Base-by-base conservation (phyloP, 371 early-diverging fungal genomes). In the Rhizomucor miehei region DNA sequence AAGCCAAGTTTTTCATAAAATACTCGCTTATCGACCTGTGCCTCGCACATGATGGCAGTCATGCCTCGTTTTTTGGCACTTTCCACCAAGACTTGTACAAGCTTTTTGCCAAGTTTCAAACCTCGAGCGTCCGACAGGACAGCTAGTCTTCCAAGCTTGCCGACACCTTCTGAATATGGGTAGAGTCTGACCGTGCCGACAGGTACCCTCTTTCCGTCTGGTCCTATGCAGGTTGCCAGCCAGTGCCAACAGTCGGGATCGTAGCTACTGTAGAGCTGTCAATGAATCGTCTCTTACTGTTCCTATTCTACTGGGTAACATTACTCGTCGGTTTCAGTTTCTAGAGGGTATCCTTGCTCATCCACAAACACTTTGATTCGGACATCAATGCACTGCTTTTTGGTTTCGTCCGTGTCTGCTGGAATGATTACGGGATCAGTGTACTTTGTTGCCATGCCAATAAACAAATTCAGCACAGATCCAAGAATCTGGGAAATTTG, bases 1-100 rank as follows among this genome's bases (percentile, higher is more conserved):
- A 76, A 79, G 1, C 80, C 80, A 3, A 64, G 21, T 25, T 67
- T 71, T 46, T 70, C 63, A 47, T 79, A 79, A 44, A 79, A 79
- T 9, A 52, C 64, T n/a, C 63, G 71, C 35, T 69, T 68, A 48
- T 69, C 73, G 40, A 57, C 29, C 48, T 79, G 80, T 21, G 73
- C 54, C 47, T 76, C 70, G 9, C 67, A 44, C 14, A 67, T 55
- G 44, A 74, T 67, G 1, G 59, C 57, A 8, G 54, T 51, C 20
- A 54, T 58, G 3, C 61, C 57, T 0, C 52, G 52, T 34, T 46
- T 34, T 39, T 49, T 49, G 34, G 66, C 63, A n/a, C 59, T 53
- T 14, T 69, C 44, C 11, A 67, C 52, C 20, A 73, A 44, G 1
- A 51, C 52, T 9, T 65, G 39, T 1, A 70, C 69, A 1, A 79